Base-by-base conservation (phyloP, 2,329 filamentous ascomycete genomes). In the Tolypocladium nubicola region DNA sequence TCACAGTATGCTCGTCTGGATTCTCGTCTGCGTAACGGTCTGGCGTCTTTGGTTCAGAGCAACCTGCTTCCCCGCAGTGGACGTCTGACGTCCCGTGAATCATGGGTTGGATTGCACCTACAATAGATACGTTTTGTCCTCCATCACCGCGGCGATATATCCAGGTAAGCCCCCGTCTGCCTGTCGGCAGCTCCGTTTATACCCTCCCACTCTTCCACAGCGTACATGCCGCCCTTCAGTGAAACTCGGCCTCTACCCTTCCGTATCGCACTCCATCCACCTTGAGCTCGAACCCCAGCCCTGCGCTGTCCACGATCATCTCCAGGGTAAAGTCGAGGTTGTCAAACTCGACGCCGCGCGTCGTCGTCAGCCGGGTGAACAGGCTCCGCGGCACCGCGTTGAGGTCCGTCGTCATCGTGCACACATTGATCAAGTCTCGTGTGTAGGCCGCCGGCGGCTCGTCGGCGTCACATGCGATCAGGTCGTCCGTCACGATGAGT, bases 261-360 rank as follows among this genome's bases (percentile, higher is more conserved):
- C 88, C 89, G 70, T 92, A 92, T 61, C 87, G 77, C 19, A 89
- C 83, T 0, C 87, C 88, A 66, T 91, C 88, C 14, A 92, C 88
- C 71, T 88, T 88, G 56, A 92, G 72, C 72, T 92, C 88, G 70
- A 92, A 92, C 2, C 86, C 83, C 58, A 92, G 65, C 1, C 87
- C 86, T 0, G 88, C 88, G 64, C 86, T 89, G 66, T 90, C 86
- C 49, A 92, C 88, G 63, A 86, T 85, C 87, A 93, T 90, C 73
- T 91, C 88, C 7, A 92, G 80, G 13, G 87, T 89, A 60, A 92
- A 92, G 67, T 92, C 87, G 37, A 93, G 74, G 61, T 90, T 91
- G 64, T 90, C 86, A 71, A 92, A 93, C 71, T 90, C 88, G 6
- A 90, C 84, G 1, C 88, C 88, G 56, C 87, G 79, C 3, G 88